Conservation (phyloP, 345 rosid species). For the Eucalyptus microcorys region DNA sequence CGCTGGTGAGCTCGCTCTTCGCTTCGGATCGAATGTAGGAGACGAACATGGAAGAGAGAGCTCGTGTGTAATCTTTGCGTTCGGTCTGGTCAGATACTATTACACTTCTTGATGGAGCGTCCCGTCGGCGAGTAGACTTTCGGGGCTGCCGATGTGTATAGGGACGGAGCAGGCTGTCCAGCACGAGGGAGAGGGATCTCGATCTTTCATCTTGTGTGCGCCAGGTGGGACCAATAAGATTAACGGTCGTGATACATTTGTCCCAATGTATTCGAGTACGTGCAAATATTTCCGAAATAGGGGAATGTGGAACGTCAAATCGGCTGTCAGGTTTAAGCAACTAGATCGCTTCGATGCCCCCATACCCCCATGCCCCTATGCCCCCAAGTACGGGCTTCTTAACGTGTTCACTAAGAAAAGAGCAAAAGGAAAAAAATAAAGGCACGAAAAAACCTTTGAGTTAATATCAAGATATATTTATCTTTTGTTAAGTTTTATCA, state of each 20-base stretch:
- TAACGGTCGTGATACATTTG: background rate
- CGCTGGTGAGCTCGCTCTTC: background rate
- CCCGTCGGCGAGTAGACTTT: rapidly evolving
- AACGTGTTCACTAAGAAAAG: too few species aligned
- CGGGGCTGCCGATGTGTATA: rapidly evolving
- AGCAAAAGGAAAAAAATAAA: too few species aligned
- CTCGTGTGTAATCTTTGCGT: background rate
- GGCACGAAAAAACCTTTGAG: too few species aligned
- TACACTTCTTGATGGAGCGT: background rate
- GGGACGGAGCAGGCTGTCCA: background rate
- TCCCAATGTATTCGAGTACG: background rate
- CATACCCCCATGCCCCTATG: too few species aligned
- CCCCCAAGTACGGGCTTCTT: too few species aligned
- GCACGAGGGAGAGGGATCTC: background rate
- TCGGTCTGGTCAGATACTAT: background rate
- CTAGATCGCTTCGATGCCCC: background rate
- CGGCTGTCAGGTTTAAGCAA: too few species aligned
- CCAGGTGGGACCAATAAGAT: background rate
- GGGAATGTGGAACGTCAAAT: too few species aligned
- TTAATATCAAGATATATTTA: too few species aligned
- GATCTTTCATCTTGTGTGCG: background rate
- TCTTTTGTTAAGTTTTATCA: too few species aligned
- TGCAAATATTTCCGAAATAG: too few species aligned
- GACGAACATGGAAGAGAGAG: background rate
- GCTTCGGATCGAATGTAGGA: background rate